A percentile compares a stretch with the other conserved stretches of the same genome.
Evolutionary conservation across 208 protist species (phyloP).

Genomic region (Willaertia magna): DNA sequence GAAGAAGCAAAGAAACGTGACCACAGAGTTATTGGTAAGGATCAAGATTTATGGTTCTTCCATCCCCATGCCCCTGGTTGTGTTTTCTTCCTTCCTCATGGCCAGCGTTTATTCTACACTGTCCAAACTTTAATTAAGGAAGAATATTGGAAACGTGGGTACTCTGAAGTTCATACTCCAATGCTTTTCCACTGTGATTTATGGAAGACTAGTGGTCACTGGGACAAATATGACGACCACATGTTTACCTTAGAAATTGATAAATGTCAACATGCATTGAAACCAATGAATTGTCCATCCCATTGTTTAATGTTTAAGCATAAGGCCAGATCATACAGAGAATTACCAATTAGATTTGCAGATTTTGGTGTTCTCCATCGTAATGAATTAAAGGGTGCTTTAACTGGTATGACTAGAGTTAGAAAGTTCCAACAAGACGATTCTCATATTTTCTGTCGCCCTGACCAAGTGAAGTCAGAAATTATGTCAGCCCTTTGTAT

Average conservation of each 20-base stretch:
- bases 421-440: no score
- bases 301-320: no score
- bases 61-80: constrained; percentile 88
- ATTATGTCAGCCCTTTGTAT: no score
- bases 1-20: constrained; percentile 77
- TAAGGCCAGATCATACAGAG: no score
- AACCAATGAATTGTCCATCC: no score
- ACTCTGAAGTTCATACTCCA: constrained; percentile 96
- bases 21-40: constrained; percentile 79
- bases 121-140: constrained; percentile 57
- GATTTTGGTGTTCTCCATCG: constrained; percentile 74
- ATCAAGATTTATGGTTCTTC: constrained; percentile 97
- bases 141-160: constrained; percentile 79
- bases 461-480: no score
- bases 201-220: constrained; percentile 98
- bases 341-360: no score
- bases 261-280: not conserved
- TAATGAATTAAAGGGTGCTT: constrained; percentile 95
- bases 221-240: constrained; percentile 94
- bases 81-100: constrained; percentile 95
- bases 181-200: constrained; percentile 87
- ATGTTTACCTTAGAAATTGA: constrained; percentile 85
- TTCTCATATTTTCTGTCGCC: no score
- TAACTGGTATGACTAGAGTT: constrained; percentile 83
- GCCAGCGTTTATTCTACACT: constrained; percentile 91